Percentiles rank a stretch among this genome's conserved stretches.
Conservation (phyloP, 305 asterid genomes). For the Striga hermonthica region DNA sequence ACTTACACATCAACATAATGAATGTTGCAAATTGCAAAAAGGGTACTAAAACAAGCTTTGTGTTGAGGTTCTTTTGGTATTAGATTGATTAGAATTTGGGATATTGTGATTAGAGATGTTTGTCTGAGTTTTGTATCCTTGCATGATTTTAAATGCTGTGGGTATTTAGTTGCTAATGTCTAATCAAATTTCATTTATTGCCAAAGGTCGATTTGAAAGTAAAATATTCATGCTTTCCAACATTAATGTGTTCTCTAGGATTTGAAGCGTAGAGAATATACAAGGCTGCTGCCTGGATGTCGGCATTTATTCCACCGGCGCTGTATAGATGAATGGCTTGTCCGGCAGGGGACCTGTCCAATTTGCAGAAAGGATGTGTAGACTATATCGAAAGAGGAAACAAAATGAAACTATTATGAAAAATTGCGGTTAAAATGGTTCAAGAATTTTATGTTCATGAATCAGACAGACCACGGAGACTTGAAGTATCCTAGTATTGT, state of each 20-base stretch:
- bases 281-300: conserved; percentile 59
- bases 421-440: no score
- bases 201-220: conserved; percentile 1
- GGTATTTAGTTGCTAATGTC: conserved; percentile 5
- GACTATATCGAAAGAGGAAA: no score
- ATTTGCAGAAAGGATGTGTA: conserved; percentile 65
- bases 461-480: no score
- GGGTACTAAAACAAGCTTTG: conserved; percentile 1
- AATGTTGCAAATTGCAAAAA: conserved; percentile 11
- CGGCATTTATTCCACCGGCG: conserved; percentile 61
- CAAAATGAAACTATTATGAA: no score
- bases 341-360: conserved; percentile 70
- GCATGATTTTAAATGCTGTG: conserved; percentile 4
- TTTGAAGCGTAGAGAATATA: conserved; percentile 60
- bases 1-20: not conserved
- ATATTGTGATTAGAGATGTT: conserved; percentile 3
- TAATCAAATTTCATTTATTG: not conserved
- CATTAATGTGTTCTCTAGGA: conserved; percentile 34
- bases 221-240: not conserved
- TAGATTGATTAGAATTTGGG: conserved; percentile 1
- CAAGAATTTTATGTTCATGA: no score
- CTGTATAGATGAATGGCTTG: conserved; percentile 85
- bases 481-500: no score
- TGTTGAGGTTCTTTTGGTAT: conserved; percentile 16
- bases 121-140: conserved; percentile 4